Evolutionary conservation across 345 rosid genomes (phyloP), one percentile per base, ranked within the genome.

Genomic region (Mallotus nudiflorus): DNA sequence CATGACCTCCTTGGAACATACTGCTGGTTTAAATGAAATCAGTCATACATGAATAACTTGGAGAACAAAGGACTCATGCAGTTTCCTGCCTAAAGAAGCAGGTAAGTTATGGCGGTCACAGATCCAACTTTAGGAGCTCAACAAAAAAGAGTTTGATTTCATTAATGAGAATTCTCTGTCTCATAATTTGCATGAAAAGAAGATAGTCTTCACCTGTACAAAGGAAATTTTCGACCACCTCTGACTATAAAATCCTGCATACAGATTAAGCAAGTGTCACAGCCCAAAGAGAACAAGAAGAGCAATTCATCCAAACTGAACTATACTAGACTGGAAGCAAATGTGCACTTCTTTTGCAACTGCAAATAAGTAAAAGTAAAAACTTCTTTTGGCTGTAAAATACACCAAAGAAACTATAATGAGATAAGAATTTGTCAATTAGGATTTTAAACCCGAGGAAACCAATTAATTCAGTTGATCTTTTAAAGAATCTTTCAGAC

Each of bases 201-300:
- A 57, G n/a, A 40, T 50, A 16, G 48, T 29, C 25, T 27, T 22
- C 78, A 94, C 98, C 98, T 91, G 86, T 91, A 94, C 45, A 94
- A 80, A 60, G 95, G 89, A 76, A 84, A 78, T 70, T 87, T 87
- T 31, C 87, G 85, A 67, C 91, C 96, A 51, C 96, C 97, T 83
- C 96, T 81, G 28, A 75, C 76, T 72, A 94, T 85, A 81, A 82
- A 88, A 80, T 94, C 95, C 97, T 94, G 96, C 62, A 75, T 56
- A 75, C 27, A 70, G 39, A 67, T 60, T 13, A 66, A 71, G 28
- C 56, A 52, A 29, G 33, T 49, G 40, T 68, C 57, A 71, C 7
- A 48, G 55, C 24, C 27, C 5, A 4, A 29, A 53, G 14, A 50
- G 3, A 37, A 29, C 1, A 7, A 42, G 16, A 5, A 46, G 31